Evolutionary conservation across 768 basidiomycete species (phyloP), one percentile per base, ranked within the genome.

Genomic region (Auricularia sp.): DNA sequence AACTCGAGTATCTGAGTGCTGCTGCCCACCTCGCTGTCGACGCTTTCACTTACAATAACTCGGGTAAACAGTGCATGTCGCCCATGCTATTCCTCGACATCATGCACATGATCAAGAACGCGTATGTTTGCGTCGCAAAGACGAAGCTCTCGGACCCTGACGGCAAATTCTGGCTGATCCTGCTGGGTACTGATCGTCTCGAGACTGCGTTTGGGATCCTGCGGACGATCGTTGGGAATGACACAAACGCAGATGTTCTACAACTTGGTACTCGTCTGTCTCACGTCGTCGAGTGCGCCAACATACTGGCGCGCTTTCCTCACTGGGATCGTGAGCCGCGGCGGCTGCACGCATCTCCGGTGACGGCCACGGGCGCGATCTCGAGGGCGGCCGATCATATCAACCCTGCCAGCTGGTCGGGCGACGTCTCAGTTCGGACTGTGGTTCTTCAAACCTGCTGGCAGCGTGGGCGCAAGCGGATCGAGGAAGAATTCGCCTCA

Each of bases 321-420:
- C 66, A 78, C 2, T 80, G 78, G 77, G 78, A 79, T 62, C 68
- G 71, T 2, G 53, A 69, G 7, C 76, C 77, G n/a, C 72, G 72
- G 3, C 71, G 74, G 0, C 71, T 80, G 3, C 47, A 6, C 3
- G 6, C 18, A 6, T 8, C 47, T 51, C 47, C 47, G 6, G 18
- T 51, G 3, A 18, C 47, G 1, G 14, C 47, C 1, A 6, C 8
- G 39, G 36, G 23, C 16, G 61, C 44, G 39, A 53, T 76, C 14
- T 67, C 67, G 3, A 39, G 66, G 5, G 60, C 62, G 1, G 68
- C 69, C 11, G 77, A 79, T 67, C 77, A 79, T 59, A 70, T 78
- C 42, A 73, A 72, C 21, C 77, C 77, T 3, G 67, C 67, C n/a
- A 74, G 72, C 7, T 78, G 76, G 76, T 47, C 63, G 12, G 77